Percentiles rank a stretch among this genome's conserved stretches.
phyloP scores from a whole-genome alignment of 176 grass and related monocot genomes.

The Microstegium vimineum region DNA sequence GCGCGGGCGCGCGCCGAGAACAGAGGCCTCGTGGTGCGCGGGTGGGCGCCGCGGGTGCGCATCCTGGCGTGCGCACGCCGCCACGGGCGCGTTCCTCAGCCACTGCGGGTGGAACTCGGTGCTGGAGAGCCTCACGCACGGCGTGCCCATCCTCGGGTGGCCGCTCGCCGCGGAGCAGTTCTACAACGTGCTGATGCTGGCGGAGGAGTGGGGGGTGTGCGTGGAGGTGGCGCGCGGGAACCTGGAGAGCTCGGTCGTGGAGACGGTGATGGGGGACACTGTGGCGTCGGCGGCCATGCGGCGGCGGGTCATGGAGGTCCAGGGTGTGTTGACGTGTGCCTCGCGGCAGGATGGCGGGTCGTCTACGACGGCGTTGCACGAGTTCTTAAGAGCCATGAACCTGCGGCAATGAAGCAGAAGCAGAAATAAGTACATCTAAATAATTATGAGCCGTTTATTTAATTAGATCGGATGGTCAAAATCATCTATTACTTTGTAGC shows the following conservation, averaged over 20 bases:
- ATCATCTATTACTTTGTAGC: no score
- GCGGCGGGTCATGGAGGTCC: not conserved
- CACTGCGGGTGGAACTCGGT: constrained; percentile 46
- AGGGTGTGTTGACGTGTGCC: not conserved
- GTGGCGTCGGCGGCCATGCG: not conserved
- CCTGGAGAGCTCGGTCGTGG: not conserved
- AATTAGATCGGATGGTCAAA: no score
- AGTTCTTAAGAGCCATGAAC: no score
- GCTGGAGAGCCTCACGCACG: not conserved
- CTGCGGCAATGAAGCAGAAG: no score
- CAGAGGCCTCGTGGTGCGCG: constrained; percentile 11
- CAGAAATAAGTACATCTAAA: no score
- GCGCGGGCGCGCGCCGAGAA: not conserved
- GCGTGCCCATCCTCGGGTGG: constrained; percentile 37
- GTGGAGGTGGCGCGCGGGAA: constrained; percentile 34
- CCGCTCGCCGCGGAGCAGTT: constrained; percentile 34
- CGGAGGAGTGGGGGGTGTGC: constrained; percentile 23
- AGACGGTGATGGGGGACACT: constrained; percentile 7
- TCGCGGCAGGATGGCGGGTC: not conserved
- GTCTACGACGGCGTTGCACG: no score
- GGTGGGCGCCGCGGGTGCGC: constrained; percentile 34
- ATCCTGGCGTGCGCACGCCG: constrained; percentile 31
- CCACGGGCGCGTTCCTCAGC: constrained; percentile 41
- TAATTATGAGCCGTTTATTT: no score
- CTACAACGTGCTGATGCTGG: constrained; percentile 27